These are phyloP conservation scores for Fusarium sp. DNA, from an alignment of 2,329 filamentous ascomycete species.

Conservation along the genomic window DNA sequence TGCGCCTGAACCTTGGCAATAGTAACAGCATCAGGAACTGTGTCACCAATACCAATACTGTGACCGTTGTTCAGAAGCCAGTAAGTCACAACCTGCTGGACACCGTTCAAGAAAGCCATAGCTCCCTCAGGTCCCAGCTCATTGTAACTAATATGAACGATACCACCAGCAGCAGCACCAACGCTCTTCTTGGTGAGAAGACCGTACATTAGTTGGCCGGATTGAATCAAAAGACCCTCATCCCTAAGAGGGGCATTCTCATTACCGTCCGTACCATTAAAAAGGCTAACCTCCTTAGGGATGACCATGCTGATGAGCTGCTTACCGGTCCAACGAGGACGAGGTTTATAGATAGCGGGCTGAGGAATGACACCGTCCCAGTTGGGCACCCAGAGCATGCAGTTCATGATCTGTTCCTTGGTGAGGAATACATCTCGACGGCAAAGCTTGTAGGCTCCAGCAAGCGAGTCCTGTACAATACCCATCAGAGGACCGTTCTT, in stretches of 20 bases:
- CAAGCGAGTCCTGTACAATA: conserved; percentile 98
- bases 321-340: conserved; percentile 96
- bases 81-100: conserved; percentile 94
- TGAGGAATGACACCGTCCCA: conserved; percentile 97
- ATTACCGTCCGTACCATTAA: conserved; percentile 70
- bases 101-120: conserved; percentile 95
- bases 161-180: conserved; percentile 88
- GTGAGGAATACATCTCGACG: conserved; percentile 91
- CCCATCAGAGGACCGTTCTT: conserved; percentile 98
- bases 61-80: conserved; percentile 97
- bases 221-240: conserved; percentile 83
- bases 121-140: conserved; percentile 88
- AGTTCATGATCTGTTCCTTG: conserved; percentile 94
- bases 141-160: conserved; percentile 96
- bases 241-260: conserved; percentile 76
- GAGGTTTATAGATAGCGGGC: conserved; percentile 93
- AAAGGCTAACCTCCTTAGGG: conserved; percentile 85
- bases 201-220: conserved; percentile 90
- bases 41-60: conserved; percentile 98
- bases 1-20: conserved; percentile 87
- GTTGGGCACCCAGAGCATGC: conserved; percentile 96
- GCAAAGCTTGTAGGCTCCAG: conserved; percentile 96
- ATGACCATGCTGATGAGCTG: conserved; percentile 96
- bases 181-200: conserved; percentile 94
- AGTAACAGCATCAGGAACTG: conserved; percentile 88